phyloP scores from a whole-genome alignment of 768 basidiomycete genomes.

The Zangia roseola region DNA sequence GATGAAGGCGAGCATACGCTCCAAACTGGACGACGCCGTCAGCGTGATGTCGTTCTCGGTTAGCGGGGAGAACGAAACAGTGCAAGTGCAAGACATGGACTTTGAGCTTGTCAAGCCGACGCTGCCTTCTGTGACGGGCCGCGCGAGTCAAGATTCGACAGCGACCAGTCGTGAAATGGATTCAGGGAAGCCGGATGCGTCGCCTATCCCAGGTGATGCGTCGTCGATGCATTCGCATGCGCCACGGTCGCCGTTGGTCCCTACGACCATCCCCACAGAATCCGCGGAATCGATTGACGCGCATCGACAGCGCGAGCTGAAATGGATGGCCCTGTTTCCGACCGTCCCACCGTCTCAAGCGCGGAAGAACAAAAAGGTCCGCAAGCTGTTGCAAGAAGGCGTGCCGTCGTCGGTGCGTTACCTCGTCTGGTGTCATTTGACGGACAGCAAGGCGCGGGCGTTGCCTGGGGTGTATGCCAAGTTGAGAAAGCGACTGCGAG shows the following conservation, averaged over 20 bases:
- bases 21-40: constrained; percentile 30
- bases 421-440: constrained; percentile 79
- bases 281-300: constrained; percentile 42
- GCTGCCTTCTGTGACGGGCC: constrained; percentile 41
- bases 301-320: constrained; percentile 72
- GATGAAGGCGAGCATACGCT: constrained; percentile 33
- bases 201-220: constrained; percentile 38
- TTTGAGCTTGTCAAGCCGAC: constrained; percentile 74
- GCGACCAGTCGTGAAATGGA: constrained; percentile 31
- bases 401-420: constrained; percentile 84
- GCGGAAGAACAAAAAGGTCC: constrained; percentile 77
- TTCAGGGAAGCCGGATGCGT: constrained; percentile 10
- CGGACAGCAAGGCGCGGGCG: constrained; percentile 69
- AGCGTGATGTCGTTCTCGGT: constrained; percentile 25
- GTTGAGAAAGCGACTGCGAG: constrained; percentile 54
- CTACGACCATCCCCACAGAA: constrained; percentile 12
- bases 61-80: constrained; percentile 46
- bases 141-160: constrained; percentile 56
- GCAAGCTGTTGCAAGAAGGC: constrained; percentile 69
- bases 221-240: constrained; percentile 39
- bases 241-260: constrained; percentile 25
- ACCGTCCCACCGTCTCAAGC: constrained; percentile 58
- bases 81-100: constrained; percentile 80
- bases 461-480: constrained; percentile 69
- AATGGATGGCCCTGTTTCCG: constrained; percentile 70